phyloP scores from a whole-genome alignment of 768 basidiomycete genomes.

The Termitomyces sp. region DNA sequence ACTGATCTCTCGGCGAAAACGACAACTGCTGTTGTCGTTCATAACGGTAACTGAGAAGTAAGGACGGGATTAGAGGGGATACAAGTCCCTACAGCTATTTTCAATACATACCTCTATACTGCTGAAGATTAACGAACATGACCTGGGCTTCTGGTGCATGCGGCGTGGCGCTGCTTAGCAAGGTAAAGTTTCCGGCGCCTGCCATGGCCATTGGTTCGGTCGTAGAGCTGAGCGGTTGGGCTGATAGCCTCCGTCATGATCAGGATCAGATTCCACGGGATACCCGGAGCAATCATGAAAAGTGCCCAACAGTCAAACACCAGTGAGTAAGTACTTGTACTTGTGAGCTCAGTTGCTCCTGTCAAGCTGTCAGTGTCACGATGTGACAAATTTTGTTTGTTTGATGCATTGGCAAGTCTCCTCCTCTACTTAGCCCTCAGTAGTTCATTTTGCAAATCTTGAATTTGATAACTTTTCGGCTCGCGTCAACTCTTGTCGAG shows the following conservation, averaged over 20 bases:
- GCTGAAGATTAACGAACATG: not conserved
- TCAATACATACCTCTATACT: not conserved
- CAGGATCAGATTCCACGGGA: not conserved
- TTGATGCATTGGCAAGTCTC: no score
- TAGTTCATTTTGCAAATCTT: no score
- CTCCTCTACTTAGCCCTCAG: no score
- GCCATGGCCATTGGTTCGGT: not conserved
- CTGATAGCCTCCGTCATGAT: not conserved
- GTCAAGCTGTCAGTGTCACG: not conserved
- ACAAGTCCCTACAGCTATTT: not conserved
- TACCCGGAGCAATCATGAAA: not conserved
- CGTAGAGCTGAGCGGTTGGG: not conserved
- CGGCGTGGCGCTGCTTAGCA: conserved; percentile 8
- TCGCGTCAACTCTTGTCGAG: not conserved
- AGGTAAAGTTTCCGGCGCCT: not conserved
- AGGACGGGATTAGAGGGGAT: not conserved
- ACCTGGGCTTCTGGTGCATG: not conserved
- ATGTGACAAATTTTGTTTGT: not conserved
- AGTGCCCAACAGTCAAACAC: conserved; percentile 4
- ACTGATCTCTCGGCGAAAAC: conserved; percentile 21
- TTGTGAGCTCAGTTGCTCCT: no score
- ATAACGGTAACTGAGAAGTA: conserved; percentile 3
- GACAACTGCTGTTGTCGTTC: not conserved
- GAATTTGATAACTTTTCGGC: no score
- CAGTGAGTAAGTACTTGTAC: not conserved